Percentiles rank a stretch among this genome's conserved stretches.
Evolutionary conservation across 331 rosid genomes (phyloP).

Genomic region (Quercus lobata): DNA sequence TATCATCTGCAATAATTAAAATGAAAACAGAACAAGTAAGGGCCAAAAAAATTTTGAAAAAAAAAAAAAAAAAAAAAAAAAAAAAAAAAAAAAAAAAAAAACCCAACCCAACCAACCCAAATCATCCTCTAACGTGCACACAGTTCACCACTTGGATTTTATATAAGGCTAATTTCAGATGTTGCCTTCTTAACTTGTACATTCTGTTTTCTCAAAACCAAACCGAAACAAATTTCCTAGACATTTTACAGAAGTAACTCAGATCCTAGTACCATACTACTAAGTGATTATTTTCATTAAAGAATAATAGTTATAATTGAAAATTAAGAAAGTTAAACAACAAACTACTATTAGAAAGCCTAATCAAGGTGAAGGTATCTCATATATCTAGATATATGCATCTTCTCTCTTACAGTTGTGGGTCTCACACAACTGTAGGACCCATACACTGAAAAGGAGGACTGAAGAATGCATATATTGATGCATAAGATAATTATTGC

Average conservation of each 20-base stretch:
- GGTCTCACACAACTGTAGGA: too few species aligned
- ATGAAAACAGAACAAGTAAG: background rate
- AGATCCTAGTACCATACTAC: background rate
- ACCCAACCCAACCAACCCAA: too few species aligned
- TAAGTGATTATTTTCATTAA: background rate
- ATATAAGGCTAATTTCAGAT: background rate
- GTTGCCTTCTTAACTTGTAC: background rate
- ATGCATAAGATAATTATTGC: too few species aligned
- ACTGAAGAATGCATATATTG: too few species aligned
- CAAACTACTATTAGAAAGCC: background rate
- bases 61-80: background rate
- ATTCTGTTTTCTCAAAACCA: background rate
- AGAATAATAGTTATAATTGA: background rate
- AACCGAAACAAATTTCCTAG: background rate
- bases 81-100: too few species aligned
- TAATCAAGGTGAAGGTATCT: background rate
- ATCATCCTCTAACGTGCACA: background rate
- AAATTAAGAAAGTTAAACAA: background rate
- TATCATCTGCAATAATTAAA: slow-evolving; percentile 63
- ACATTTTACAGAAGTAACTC: background rate
- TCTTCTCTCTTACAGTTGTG: too few species aligned
- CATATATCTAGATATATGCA: too few species aligned
- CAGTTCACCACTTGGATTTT: background rate
- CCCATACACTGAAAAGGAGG: too few species aligned
- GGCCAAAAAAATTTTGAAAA: background rate